Conservation (phyloP, 805 yeast genomes). For the Wickerhamomyces hampshirensis region DNA sequence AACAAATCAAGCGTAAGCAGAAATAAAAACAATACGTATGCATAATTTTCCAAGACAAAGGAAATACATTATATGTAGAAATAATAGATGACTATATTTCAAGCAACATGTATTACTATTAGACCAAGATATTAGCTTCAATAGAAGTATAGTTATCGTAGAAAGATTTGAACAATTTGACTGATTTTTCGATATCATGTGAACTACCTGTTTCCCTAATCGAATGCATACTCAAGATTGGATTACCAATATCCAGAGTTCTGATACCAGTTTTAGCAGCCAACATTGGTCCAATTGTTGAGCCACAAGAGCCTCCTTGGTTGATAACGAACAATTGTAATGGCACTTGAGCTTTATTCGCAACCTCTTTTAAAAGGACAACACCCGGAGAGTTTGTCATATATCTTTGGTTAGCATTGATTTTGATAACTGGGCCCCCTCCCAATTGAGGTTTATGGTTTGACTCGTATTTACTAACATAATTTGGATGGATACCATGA, state of each 20-base stretch:
- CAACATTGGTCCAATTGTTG: constrained; percentile 93
- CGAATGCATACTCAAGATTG: constrained; percentile 91
- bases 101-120: too few relatives aligned
- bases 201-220: constrained; percentile 89
- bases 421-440: constrained; percentile 86
- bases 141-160: constrained; percentile 42
- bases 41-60: too few relatives aligned
- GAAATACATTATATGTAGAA: too few relatives aligned
- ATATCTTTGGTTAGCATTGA: constrained; percentile 93
- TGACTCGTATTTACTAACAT: constrained; percentile 67
- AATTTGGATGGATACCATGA: constrained; percentile 95
- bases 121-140: constrained; percentile 39
- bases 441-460: constrained; percentile 79
- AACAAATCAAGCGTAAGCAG: constrained; percentile 18
- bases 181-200: constrained; percentile 60
- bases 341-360: constrained; percentile 66
- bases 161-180: constrained; percentile 57
- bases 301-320: constrained; percentile 92
- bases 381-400: constrained; percentile 92
- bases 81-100: too few relatives aligned
- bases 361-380: constrained; percentile 68
- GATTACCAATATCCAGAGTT: constrained; percentile 86
- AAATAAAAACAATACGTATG: constrained; percentile 3
- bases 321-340: constrained; percentile 89
- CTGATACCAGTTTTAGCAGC: constrained; percentile 84